These are phyloP conservation scores for Bruguiera sexangula DNA, from an alignment of 345 rosid species.

Conservation along the genomic window DNA sequence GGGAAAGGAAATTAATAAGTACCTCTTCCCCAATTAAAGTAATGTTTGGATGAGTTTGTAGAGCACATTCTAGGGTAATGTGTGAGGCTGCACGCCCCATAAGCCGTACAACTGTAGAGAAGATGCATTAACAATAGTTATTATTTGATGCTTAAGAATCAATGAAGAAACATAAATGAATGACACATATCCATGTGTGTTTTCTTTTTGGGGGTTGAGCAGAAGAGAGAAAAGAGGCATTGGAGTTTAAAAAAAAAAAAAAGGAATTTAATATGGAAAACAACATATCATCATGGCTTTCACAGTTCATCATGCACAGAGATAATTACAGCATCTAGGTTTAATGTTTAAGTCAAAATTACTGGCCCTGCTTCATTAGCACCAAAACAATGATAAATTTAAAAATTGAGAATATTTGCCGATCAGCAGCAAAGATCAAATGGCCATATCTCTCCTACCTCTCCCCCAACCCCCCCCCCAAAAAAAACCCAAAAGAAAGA, in stretches of 20 bases:
- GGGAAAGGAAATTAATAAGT: neutral
- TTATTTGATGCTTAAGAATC: neutral
- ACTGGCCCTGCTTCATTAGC: neutral
- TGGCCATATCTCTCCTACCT: too few relatives aligned
- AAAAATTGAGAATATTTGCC: too few relatives aligned
- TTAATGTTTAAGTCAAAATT: too few relatives aligned
- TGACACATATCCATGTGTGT: too few relatives aligned
- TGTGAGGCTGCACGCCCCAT: slow-evolving; percentile 99
- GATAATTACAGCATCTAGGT: neutral
- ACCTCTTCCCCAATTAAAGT: slow-evolving; percentile 98
- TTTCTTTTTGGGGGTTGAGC: too few relatives aligned
- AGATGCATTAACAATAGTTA: slow-evolving; percentile 4
- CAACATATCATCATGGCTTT: neutral
- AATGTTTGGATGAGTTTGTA: slow-evolving; percentile 95
- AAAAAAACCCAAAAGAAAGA: too few relatives aligned
- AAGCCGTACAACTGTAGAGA: slow-evolving; percentile 79
- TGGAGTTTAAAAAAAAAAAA: neutral
- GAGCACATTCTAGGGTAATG: slow-evolving; percentile 93
- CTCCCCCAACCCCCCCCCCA: too few relatives aligned
- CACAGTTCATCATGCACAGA: neutral
- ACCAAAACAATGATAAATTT: too few relatives aligned
- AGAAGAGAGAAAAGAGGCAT: neutral
- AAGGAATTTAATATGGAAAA: neutral
- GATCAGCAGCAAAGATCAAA: too few relatives aligned
- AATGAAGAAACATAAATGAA: neutral